Percentiles rank a stretch among this genome's conserved stretches.
Evolutionary conservation across 1,284 basidiomycete genomes (phyloP).

Genomic region (Tilletia horrida): DNA sequence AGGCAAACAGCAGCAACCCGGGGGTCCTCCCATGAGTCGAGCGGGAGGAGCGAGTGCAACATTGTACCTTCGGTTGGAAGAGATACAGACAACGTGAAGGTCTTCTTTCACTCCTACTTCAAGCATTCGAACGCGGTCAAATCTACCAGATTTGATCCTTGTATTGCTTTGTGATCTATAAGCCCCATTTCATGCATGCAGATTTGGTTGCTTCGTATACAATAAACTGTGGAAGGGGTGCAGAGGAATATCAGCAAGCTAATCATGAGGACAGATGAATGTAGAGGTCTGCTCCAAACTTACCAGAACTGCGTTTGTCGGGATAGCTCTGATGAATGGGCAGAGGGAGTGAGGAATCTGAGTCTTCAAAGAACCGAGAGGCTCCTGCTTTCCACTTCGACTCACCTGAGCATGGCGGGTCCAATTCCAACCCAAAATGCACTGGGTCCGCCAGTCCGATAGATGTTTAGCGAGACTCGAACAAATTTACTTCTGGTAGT

Average conservation of each 20-base stretch:
- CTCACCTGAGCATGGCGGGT: constrained; percentile 14
- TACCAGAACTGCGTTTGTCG: constrained; percentile 13
- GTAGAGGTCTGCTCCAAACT: not conserved
- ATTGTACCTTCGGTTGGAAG: constrained; percentile 17
- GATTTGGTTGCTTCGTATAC: constrained; percentile 14
- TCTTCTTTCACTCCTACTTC: not conserved
- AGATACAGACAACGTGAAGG: not conserved
- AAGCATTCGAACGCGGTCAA: no score
- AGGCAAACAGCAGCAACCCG: not conserved
- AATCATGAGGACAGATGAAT: no score
- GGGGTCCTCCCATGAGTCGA: constrained; percentile 11
- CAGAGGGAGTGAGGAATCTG: not conserved
- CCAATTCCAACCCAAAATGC: constrained; percentile 15
- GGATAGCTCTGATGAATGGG: not conserved
- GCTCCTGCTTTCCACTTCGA: not conserved
- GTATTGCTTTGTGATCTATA: not conserved
- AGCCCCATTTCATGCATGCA: constrained; percentile 8
- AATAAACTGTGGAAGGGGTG: not conserved
- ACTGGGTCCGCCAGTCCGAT: constrained; percentile 3
- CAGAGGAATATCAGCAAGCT: not conserved
- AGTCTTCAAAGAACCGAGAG: not conserved
- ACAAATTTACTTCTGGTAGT: not conserved
- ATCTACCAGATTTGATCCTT: no score
- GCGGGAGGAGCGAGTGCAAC: constrained; percentile 21
- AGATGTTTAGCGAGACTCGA: not conserved